These are phyloP conservation scores for Puccinia triticina DNA, from an alignment of 1,284 basidiomycete species.

Conservation along the genomic window DNA sequence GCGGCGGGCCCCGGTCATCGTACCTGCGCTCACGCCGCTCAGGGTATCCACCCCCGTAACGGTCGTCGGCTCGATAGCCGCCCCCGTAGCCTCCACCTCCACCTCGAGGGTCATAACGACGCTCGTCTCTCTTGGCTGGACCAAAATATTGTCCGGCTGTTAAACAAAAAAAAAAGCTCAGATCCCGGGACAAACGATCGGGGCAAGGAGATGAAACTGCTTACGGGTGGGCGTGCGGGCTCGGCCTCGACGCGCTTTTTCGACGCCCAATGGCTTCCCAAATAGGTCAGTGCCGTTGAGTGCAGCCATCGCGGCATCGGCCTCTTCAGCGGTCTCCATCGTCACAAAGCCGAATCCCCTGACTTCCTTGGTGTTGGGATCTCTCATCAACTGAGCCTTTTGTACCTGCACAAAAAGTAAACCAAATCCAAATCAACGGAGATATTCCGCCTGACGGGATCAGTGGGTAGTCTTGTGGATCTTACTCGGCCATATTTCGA, in stretches of 20 bases:
- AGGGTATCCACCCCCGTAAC: conserved; percentile 20
- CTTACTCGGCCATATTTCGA: conserved; percentile 83
- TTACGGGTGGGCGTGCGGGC: conserved; percentile 45
- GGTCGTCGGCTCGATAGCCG: conserved; percentile 4
- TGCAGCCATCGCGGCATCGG: conserved; percentile 81
- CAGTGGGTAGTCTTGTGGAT: neutral
- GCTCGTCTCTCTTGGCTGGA: conserved; percentile 65
- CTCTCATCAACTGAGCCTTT: conserved; percentile 90
- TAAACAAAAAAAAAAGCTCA: conserved; percentile 16
- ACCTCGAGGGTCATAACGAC: conserved; percentile 73
- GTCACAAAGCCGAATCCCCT: conserved; percentile 98
- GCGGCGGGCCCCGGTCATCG: conserved; percentile 55
- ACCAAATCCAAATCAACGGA: neutral
- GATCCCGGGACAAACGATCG: neutral
- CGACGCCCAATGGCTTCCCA: conserved; percentile 81
- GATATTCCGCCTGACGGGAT: neutral
- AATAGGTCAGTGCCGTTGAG: conserved; percentile 80
- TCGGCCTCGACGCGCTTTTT: conserved; percentile 68
- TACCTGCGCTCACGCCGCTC: conserved; percentile 38
- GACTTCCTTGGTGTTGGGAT: conserved; percentile 92
- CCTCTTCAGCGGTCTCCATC: conserved; percentile 83
- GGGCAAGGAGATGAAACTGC: conserved; percentile 17
- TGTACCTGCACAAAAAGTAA: conserved; percentile 59
- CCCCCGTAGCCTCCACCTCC: conserved; percentile 13
- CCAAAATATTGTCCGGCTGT: conserved; percentile 55